A percentile compares a stretch with the other conserved stretches of the same genome.
These are phyloP conservation scores for Crithidia expoeki DNA, from an alignment of 208 protist genomes.

Conservation along the genomic window DNA sequence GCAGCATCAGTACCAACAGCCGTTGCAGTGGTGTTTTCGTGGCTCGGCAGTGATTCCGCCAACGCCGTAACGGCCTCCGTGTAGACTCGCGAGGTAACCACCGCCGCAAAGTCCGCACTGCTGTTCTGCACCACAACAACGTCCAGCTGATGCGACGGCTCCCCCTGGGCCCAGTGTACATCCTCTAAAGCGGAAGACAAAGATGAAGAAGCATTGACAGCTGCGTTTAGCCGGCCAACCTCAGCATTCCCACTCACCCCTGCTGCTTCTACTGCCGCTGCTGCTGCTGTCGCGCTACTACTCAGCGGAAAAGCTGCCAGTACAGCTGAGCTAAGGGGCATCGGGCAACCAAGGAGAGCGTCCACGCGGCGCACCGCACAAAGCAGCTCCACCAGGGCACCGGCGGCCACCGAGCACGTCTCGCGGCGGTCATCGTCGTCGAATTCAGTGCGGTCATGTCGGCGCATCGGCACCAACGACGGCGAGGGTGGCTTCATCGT, in stretches of 20 bases:
- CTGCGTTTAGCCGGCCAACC: too few species aligned
- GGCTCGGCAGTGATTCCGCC: not conserved
- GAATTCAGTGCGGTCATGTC: not conserved
- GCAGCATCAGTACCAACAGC: not conserved
- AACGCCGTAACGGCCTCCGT: not conserved
- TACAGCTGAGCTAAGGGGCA: not conserved
- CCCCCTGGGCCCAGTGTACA: not conserved
- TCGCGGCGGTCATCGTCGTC: slow-evolving; percentile 24
- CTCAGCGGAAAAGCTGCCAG: not conserved
- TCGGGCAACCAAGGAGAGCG: slow-evolving; percentile 2
- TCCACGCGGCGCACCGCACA: slow-evolving; percentile 11
- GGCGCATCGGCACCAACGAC: not conserved
- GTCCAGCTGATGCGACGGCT: slow-evolving; percentile 2
- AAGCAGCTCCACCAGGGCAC: slow-evolving; percentile 19
- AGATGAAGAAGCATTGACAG: too few species aligned
- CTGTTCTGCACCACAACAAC: slow-evolving; percentile 15
- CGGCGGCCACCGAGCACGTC: slow-evolving; percentile 21
- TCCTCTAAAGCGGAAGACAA: not conserved
- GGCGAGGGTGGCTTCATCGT: slow-evolving; percentile 9
- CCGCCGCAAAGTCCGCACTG: not conserved
- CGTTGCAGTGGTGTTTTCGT: not conserved
- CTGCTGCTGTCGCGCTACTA: not conserved
- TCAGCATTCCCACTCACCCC: too few species aligned
- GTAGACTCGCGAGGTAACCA: slow-evolving; percentile 19
- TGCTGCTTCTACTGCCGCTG: not conserved